Evolutionary conservation across 805 yeast species (phyloP).

Genomic region (Saccharomycopsis guyanensis): DNA sequence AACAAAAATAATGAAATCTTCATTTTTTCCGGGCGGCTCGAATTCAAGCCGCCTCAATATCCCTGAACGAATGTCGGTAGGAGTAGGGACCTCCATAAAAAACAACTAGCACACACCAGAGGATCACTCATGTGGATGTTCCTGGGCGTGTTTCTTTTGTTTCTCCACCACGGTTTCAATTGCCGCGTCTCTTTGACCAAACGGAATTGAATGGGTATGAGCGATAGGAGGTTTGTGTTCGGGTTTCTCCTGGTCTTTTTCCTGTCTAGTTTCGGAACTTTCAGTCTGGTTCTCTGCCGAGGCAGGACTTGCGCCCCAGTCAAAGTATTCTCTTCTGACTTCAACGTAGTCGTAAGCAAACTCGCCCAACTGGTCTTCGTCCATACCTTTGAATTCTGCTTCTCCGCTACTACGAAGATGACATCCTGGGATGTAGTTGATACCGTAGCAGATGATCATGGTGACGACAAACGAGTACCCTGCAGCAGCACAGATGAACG

Average conservation of each 20-base stretch:
- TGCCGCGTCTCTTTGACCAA: not conserved
- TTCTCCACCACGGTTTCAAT: not conserved
- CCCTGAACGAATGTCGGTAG: too few species aligned
- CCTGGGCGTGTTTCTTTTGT: not conserved
- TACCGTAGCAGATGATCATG: constrained; percentile 54
- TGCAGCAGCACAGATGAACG: constrained; percentile 63
- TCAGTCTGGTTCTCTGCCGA: not conserved
- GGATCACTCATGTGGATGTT: too few species aligned
- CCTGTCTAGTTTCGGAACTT: not conserved
- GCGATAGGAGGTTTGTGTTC: not conserved
- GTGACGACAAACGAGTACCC: constrained; percentile 77
- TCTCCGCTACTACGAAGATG: constrained; percentile 73
- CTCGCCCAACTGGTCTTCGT: constrained; percentile 96
- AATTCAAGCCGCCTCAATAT: too few species aligned
- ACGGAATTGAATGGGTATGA: not conserved
- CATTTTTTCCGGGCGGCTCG: too few species aligned
- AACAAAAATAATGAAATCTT: too few species aligned
- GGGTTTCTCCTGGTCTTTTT: too few species aligned
- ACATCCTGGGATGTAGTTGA: constrained; percentile 50
- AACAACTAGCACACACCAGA: too few species aligned
- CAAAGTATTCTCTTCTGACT: constrained; percentile 81
- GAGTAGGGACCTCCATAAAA: too few species aligned
- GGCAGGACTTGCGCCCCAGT: constrained; percentile 30
- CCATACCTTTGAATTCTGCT: constrained; percentile 85
- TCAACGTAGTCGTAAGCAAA: constrained; percentile 98